Base-by-base conservation (phyloP, 164 flowering plant genomes). In the Cinnamomum micranthum region DNA sequence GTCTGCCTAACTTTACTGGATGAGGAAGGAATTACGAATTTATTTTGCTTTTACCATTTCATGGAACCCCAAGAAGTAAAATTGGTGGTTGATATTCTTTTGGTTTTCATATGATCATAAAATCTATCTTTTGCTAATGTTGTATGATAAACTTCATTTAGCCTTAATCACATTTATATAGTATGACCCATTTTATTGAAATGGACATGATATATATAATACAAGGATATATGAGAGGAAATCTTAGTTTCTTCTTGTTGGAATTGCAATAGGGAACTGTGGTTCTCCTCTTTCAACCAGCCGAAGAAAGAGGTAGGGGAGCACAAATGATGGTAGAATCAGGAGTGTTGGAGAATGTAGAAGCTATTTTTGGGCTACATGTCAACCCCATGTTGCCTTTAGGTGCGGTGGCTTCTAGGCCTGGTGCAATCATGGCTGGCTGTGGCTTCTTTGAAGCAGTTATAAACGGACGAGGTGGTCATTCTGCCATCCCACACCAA, bases 401-500 rank as follows among this genome's bases (percentile, higher is more conserved):
- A 17, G 95, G 94, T 22, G 55, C 63, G 58, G 92, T 88, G 4
- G 80, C 84, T 12, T 78, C 93, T 24, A 84, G 91, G 70, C 47
- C 89, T 33, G 95, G 94, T 65, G 87, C 92, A 4, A 12, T 88
- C 3, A 71, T 90, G 81, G 97, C 95, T 27, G 97, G 87, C 2
- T 65, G 83, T 83, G 95, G 94, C 72, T 84, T 82, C 75, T 92
- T 92, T 78, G 88, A 89, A 76, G 95, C 95, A 15, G 84, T 78
- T 24, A 89, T 92, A 68, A 81, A 80, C 60, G 97, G 97, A 27
- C 89, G 86, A 77, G 97, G 97, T 22, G 97, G 97, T 65, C 95
- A 92, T 79, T 95, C 90, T 1, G 97, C 92, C 24, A 71, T 86
- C 68, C 97, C 95, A 10, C 97, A 92, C 78, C 85, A 80, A 55